Evolutionary conservation across 352 stramenopile species (phyloP).

Genomic region (Pythium biforme): DNA sequence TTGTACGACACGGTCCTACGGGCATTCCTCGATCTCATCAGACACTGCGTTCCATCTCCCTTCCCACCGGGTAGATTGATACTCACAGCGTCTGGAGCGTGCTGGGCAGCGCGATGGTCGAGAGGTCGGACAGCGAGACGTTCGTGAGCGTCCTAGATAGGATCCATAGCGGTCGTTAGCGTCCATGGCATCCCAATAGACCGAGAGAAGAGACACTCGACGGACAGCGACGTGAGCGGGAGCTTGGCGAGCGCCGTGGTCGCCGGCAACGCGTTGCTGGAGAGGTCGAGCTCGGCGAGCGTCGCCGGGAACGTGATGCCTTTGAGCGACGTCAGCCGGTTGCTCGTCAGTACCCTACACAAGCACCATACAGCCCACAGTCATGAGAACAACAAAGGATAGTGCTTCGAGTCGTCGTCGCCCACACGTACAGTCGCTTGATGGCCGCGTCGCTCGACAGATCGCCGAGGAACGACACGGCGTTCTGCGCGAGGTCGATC

Average conservation of each 20-base stretch:
- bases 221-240: slow-evolving; percentile 19
- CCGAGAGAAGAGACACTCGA: background rate
- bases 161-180: too few species aligned
- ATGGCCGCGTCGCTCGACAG: slow-evolving; percentile 13
- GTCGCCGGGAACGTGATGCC: slow-evolving; percentile 10
- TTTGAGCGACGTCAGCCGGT: slow-evolving; percentile 14
- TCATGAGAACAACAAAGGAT: background rate
- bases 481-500: slow-evolving; percentile 18
- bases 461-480: slow-evolving; percentile 7
- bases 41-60: too few species aligned
- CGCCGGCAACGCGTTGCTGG: slow-evolving; percentile 10
- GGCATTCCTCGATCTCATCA: too few species aligned
- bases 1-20: slow-evolving; percentile 23
- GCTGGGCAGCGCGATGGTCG: slow-evolving; percentile 19
- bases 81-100: slow-evolving; percentile 23
- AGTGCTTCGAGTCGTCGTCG: background rate
- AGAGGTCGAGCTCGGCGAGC: slow-evolving; percentile 18
- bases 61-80: too few species aligned
- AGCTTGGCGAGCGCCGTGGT: slow-evolving; percentile 7
- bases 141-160: slow-evolving; percentile 19
- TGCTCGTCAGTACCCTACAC: slow-evolving; percentile 13
- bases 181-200: background rate
- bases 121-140: slow-evolving; percentile 14
- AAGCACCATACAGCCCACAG: background rate
- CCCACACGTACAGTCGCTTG: slow-evolving; percentile 11